phyloP scores from a whole-genome alignment of 805 yeast species.

The Candida saitoana region DNA sequence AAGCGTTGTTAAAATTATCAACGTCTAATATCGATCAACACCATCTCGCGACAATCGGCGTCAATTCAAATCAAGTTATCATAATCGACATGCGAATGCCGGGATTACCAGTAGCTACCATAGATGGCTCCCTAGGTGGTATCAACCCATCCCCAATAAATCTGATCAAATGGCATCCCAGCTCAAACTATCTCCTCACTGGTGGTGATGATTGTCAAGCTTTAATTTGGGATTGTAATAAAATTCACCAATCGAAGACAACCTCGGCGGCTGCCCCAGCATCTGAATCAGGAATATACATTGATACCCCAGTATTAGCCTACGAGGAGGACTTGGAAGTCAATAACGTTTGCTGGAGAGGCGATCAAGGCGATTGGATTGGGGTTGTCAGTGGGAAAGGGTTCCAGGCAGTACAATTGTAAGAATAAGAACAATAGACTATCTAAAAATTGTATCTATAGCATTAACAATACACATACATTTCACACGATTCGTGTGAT shows the following conservation, averaged over 20 bases:
- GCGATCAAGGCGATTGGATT: constrained; percentile 70
- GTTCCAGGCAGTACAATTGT: constrained; percentile 55
- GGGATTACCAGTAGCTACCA: constrained; percentile 68
- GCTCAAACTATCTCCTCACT: constrained; percentile 53
- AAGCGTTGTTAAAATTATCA: constrained; percentile 70
- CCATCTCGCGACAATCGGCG: constrained; percentile 77
- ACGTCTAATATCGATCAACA: constrained; percentile 79
- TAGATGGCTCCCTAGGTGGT: constrained; percentile 52
- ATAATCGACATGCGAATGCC: constrained; percentile 86
- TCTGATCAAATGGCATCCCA: constrained; percentile 81
- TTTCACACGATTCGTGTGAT: not conserved
- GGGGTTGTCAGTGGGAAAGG: constrained; percentile 70
- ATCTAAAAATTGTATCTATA: constrained; percentile 1
- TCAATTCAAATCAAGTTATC: constrained; percentile 59
- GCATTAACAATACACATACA: not conserved
- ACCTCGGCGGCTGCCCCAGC: constrained; percentile 2
- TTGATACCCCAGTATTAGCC: constrained; percentile 41
- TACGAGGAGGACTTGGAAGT: constrained; percentile 67
- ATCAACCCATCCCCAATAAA: constrained; percentile 63
- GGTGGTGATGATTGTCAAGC: constrained; percentile 77
- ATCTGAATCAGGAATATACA: constrained; percentile 11
- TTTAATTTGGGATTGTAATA: constrained; percentile 59
- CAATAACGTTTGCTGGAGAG: constrained; percentile 71
- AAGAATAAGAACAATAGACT: constrained; percentile 3
- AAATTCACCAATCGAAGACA: constrained; percentile 13